Conservation (phyloP, 768 basidiomycete species). For the Mycena leptocephala region DNA sequence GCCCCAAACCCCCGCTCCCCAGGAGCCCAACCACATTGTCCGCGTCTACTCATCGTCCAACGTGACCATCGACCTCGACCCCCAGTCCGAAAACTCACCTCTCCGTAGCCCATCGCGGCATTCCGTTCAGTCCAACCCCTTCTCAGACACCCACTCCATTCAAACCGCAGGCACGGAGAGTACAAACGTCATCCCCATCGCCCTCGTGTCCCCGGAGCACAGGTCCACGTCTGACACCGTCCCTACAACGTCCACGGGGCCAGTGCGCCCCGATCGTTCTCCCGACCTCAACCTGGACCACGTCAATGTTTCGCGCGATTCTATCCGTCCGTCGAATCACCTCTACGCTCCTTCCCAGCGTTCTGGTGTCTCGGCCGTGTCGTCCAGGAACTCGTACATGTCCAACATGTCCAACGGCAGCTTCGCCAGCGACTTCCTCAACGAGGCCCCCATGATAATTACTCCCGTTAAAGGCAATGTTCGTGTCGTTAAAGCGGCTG, state of each 20-base stretch:
- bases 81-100: constrained; percentile 59
- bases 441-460: constrained; percentile 88
- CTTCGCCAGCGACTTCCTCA: constrained; percentile 84
- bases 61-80: constrained; percentile 75
- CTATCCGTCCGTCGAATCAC: constrained; percentile 55
- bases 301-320: constrained; percentile 72
- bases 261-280: constrained; percentile 71
- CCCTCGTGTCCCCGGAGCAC: constrained; percentile 78
- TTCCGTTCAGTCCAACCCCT: constrained; percentile 74
- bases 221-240: constrained; percentile 49
- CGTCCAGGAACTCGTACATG: constrained; percentile 79
- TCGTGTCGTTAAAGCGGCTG: constrained; percentile 84
- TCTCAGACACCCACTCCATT: constrained; percentile 84
- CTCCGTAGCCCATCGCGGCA: constrained; percentile 46
- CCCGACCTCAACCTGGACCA: constrained; percentile 79
- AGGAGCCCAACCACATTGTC: constrained; percentile 54
- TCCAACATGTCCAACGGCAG: constrained; percentile 84
- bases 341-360: constrained; percentile 64
- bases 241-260: constrained; percentile 60
- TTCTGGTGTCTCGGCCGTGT: constrained; percentile 69
- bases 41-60: constrained; percentile 67
- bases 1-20: constrained; percentile 52
- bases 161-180: constrained; percentile 87
- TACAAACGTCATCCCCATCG: constrained; percentile 92
- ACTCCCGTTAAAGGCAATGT: constrained; percentile 77